Base-by-base conservation (phyloP, 1,284 basidiomycete genomes). In the Cutaneotrichosporon cutaneum region DNA sequence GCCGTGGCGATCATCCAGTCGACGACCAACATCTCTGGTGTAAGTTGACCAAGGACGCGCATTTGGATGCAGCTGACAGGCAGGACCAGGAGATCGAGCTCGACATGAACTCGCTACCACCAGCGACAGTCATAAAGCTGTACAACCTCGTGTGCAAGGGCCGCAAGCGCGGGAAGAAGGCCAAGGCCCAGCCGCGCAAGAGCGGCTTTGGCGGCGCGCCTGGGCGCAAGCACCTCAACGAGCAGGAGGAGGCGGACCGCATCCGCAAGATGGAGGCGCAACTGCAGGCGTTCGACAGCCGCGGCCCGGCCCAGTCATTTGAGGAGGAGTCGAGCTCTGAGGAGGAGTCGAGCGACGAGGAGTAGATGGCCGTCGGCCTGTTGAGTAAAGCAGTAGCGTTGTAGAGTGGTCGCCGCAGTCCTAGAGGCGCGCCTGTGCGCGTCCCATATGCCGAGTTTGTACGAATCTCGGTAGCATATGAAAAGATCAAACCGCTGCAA, bases 21-120 rank as follows among this genome's bases (percentile, higher is more conserved):
- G 75, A 88, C 91, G 56, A 88, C 92, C 54, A 87, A 91, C 33
- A 89, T 96, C 65, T 86, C 90, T 72, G 89, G 91, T 72, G 92
- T 95, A 75, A 81, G 92, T 86, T 11, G 8, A n/a, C 9, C 11
- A 6, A 26, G 3, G 13, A 24, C 8, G 11, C 14, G 16, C 9
- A 30, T 9, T 26, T 0, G 13, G 24, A 5, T 13, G 32, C 11
- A 10, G 21, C 62, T 64, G 55, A 64, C 61, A 67, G n/a, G 81
- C 91, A 90, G 77, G 90, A 89, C 58, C 91, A 96, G 77, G 94
- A 97, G 82, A 96, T 97, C 72, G 94, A 97, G 80, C 86, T 97
- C 51, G 94, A 97, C 80, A 96, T 97, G 70, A 94, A 97, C 74
- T 83, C 87, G 52, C 83, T 97, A 39, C 92, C 94, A 56, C 82